Conservation (phyloP, 306 rosid genomes). For the Citrullus amarus region DNA sequence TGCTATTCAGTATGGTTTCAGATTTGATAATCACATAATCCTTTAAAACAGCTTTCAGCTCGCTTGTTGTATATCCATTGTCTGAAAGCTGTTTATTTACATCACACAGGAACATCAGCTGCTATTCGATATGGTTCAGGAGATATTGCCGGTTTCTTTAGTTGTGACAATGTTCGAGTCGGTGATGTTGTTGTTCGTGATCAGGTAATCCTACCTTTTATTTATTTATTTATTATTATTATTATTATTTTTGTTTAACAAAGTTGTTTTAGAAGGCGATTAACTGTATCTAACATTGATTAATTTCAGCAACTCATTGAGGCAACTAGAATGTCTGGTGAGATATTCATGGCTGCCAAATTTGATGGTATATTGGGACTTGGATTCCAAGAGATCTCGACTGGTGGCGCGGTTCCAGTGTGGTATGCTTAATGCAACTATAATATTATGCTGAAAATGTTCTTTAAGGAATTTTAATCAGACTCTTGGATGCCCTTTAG, state of each 20-base stretch:
- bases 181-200: constrained; percentile 53
- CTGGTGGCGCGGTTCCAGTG: constrained; percentile 62
- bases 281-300: background rate
- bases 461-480: constrained; percentile 2
- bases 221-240: background rate
- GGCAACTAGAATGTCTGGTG: constrained; percentile 62
- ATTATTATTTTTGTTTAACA: background rate
- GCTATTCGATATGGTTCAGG: constrained; percentile 82
- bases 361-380: constrained; percentile 90
- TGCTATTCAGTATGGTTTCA: too few relatives aligned
- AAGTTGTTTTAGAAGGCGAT: background rate
- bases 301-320: constrained; percentile 65
- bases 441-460: constrained; percentile 3
- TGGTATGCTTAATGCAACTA: constrained; percentile 36
- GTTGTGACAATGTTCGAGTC: constrained; percentile 54
- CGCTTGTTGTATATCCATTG: background rate
- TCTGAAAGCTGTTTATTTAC: background rate
- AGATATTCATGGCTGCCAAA: constrained; percentile 56
- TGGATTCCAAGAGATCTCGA: constrained; percentile 90
- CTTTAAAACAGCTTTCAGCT: background rate
- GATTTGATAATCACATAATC: too few relatives aligned
- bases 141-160: constrained; percentile 78
- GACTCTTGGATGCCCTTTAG: constrained; percentile 29
- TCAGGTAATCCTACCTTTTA: constrained; percentile 39
- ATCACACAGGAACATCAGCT: constrained; percentile 59